Percentiles rank a stretch among this genome's conserved stretches.
phyloP scores from a whole-genome alignment of 805 yeast genomes.

The Pichia nakasei region DNA sequence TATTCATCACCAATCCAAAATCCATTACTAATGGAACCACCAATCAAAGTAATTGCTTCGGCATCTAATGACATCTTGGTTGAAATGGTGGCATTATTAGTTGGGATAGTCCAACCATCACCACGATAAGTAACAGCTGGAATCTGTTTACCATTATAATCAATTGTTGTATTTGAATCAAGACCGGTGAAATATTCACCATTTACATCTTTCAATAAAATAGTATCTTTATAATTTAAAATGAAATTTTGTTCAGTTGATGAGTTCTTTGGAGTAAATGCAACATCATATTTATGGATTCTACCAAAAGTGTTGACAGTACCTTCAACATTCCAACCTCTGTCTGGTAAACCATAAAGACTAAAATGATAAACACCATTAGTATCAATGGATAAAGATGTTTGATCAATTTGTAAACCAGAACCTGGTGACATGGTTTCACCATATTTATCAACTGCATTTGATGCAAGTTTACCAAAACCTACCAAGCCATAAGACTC shows the following conservation, averaged over 20 bases:
- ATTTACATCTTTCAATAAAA: constrained; percentile 24
- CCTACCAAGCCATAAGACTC: constrained; percentile 23
- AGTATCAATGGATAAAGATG: constrained; percentile 14
- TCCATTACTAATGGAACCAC: constrained; percentile 24
- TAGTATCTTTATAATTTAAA: constrained; percentile 23
- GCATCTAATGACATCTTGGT: constrained; percentile 26
- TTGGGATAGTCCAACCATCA: constrained; percentile 25
- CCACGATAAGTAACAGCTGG: constrained; percentile 24
- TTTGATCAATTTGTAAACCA: constrained; percentile 20
- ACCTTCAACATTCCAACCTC: constrained; percentile 28
- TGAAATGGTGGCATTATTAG: constrained; percentile 14
- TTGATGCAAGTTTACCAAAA: constrained; percentile 21
- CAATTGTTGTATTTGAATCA: constrained; percentile 22
- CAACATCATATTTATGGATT: constrained; percentile 18
- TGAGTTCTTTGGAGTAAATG: constrained; percentile 18
- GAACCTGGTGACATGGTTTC: constrained; percentile 29
- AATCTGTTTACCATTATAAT: constrained; percentile 18
- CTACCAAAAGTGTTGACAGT: constrained; percentile 23
- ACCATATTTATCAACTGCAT: constrained; percentile 21
- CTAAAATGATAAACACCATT: constrained; percentile 21
- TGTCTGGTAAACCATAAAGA: constrained; percentile 26
- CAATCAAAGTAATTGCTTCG: constrained; percentile 21
- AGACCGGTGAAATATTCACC: constrained; percentile 24
- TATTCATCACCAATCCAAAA: constrained; percentile 29
- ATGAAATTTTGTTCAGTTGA: constrained; percentile 17